Conservation (phyloP, 352 stramenopile genomes). For the Phytophthora brassicae region DNA sequence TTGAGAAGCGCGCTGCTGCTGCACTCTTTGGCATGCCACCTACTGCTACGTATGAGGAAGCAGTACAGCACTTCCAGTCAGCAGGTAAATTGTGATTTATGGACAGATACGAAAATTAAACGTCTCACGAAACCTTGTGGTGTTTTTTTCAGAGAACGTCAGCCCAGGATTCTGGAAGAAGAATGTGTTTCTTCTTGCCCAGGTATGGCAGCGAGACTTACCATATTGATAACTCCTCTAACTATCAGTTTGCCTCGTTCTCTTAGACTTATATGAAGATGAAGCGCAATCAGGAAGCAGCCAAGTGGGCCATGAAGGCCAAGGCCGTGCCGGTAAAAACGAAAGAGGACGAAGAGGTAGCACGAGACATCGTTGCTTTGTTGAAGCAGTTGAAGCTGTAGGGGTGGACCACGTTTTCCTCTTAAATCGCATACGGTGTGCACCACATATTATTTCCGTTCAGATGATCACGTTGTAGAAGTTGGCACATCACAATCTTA, state of each 20-base stretch:
- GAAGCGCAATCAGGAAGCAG: constrained; percentile 47
- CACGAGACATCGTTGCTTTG: constrained; percentile 42
- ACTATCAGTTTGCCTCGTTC: no score
- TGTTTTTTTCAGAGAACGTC: constrained; percentile 44
- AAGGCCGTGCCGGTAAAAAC: constrained; percentile 54
- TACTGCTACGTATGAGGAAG: constrained; percentile 66
- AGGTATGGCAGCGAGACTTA: constrained; percentile 25
- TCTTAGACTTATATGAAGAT: constrained; percentile 70
- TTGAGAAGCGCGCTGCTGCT: constrained; percentile 66
- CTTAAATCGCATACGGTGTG: constrained; percentile 3
- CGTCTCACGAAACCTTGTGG: not conserved
- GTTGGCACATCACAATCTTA: constrained; percentile 6
- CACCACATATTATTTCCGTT: no score
- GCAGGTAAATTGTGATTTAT: constrained; percentile 32
- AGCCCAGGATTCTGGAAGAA: constrained; percentile 81
- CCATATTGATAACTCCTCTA: no score
- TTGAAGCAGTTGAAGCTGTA: constrained; percentile 49
- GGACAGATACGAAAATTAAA: not conserved
- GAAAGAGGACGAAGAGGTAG: constrained; percentile 58
- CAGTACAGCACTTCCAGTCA: constrained; percentile 49
- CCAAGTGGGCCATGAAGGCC: constrained; percentile 52
- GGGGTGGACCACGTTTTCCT: constrained; percentile 17
- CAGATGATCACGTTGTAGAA: no score
- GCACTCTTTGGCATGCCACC: constrained; percentile 69
- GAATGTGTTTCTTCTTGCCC: constrained; percentile 63